These are phyloP conservation scores for Darksidea phi DNA, from an alignment of 495 filamentous ascomycete genomes.

Conservation along the genomic window DNA sequence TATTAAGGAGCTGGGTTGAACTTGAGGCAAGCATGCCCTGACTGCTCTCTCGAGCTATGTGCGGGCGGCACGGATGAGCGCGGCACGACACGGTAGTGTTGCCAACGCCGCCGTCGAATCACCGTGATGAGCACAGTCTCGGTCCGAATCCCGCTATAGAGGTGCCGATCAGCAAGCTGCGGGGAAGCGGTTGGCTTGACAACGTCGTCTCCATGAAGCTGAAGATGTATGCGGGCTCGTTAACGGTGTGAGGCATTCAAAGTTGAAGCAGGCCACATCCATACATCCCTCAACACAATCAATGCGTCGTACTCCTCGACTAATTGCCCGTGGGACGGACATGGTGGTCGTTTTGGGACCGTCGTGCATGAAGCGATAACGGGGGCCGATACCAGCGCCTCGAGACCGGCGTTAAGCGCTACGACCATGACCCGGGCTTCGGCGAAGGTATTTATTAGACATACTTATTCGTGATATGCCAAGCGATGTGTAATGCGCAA, in stretches of 20 bases:
- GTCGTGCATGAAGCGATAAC: conserved; percentile 6
- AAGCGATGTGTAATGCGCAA: no score
- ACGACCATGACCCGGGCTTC: no score
- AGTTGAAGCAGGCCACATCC: not conserved
- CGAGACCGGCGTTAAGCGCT: no score
- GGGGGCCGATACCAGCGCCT: no score
- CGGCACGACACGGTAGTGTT: conserved; percentile 29
- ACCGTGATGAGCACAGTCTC: not conserved
- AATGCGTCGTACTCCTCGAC: no score
- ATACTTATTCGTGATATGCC: no score
- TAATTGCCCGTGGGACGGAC: not conserved
- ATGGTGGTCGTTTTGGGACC: conserved; percentile 2
- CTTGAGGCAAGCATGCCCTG: conserved; percentile 1
- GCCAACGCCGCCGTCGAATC: conserved; percentile 16
- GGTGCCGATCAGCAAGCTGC: no score
- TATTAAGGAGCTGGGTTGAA: no score
- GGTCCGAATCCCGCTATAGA: not conserved
- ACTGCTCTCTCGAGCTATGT: not conserved
- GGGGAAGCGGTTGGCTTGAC: no score
- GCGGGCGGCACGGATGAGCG: conserved; percentile 11
- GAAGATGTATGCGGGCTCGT: no score
- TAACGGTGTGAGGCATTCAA: not conserved
- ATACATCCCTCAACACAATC: not conserved
- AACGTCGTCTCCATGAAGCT: no score
- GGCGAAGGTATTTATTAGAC: no score